phyloP scores from a whole-genome alignment of 371 early-diverging fungal genomes.

The Mortierella sp. region DNA sequence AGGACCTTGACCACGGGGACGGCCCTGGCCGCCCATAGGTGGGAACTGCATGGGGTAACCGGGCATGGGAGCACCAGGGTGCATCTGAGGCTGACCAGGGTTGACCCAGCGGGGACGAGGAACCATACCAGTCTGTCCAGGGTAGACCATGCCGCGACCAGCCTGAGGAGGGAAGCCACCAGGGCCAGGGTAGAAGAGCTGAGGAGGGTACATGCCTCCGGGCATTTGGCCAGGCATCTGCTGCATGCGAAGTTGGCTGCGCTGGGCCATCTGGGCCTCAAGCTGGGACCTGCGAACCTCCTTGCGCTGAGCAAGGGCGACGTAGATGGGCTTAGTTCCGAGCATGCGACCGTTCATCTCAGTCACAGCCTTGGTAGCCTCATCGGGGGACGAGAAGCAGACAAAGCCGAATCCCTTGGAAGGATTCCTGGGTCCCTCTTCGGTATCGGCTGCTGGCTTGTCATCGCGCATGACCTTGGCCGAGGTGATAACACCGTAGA shows the following conservation, averaged over 20 bases:
- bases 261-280: conserved; percentile 95
- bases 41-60: conserved; percentile 61
- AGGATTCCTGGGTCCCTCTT: conserved; percentile 54
- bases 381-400: conserved; percentile 91
- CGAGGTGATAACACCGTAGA: conserved; percentile 95
- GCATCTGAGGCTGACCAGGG: conserved; percentile 69
- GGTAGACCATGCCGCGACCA: conserved; percentile 78
- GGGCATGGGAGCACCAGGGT: conserved; percentile 56
- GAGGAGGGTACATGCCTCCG: conserved; percentile 53
- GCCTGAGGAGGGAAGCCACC: conserved; percentile 64
- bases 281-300: conserved; percentile 94
- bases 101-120: conserved; percentile 82
- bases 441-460: conserved; percentile 55
- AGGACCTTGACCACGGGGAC: conserved; percentile 53
- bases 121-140: conserved; percentile 74
- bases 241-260: conserved; percentile 84
- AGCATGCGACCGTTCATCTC: conserved; percentile 95
- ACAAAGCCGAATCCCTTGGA: conserved; percentile 93
- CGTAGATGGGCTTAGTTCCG: conserved; percentile 96
- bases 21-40: conserved; percentile 46
- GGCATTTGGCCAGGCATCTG: conserved; percentile 57
- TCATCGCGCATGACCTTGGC: conserved; percentile 98
- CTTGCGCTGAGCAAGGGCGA: conserved; percentile 97
- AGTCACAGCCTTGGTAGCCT: conserved; percentile 90
- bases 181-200: conserved; percentile 55